These are phyloP conservation scores for Straminergon stramineum DNA, from an alignment of 225 moss, liverwort and hornwort species.

Conservation along the genomic window DNA sequence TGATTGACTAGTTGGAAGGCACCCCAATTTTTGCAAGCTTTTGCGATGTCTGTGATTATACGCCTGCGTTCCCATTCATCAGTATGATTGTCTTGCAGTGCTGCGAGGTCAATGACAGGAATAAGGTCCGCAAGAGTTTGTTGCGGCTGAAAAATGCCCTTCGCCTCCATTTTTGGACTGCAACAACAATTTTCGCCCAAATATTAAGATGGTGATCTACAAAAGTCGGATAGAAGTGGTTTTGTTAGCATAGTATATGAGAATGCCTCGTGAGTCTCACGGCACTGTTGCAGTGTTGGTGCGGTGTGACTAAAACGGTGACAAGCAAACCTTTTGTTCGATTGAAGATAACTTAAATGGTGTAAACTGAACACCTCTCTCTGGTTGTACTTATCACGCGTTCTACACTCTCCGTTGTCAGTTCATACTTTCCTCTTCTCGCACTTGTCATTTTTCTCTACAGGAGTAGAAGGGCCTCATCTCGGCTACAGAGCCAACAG, in stretches of 20 bases:
- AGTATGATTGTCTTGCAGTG: slow-evolving; percentile 10
- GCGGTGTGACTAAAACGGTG: not conserved
- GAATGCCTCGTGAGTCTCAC: not conserved
- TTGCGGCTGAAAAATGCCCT: not conserved
- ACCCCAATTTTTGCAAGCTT: slow-evolving; percentile 39
- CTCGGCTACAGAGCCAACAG: not conserved
- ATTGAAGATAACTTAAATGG: not conserved
- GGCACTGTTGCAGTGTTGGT: not conserved
- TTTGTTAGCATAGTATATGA: not conserved
- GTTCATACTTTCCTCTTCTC: not conserved
- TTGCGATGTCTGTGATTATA: slow-evolving; percentile 8
- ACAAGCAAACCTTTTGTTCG: not conserved
- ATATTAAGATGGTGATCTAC: not conserved
- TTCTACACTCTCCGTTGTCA: not conserved
- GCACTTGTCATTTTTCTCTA: not conserved
- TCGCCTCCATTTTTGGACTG: slow-evolving; percentile 16
- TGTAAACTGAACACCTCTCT: not conserved
- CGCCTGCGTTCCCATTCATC: slow-evolving; percentile 5
- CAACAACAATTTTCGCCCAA: not conserved
- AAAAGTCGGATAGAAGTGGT: not conserved
- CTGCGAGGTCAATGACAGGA: slow-evolving; percentile 27
- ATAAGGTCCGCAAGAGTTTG: slow-evolving; percentile 4
- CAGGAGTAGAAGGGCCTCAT: not conserved
- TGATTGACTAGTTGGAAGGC: slow-evolving; percentile 33
- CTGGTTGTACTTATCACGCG: not conserved